Conservation (phyloP, 2,329 filamentous ascomycete genomes). For the Phialophora verrucosa region DNA sequence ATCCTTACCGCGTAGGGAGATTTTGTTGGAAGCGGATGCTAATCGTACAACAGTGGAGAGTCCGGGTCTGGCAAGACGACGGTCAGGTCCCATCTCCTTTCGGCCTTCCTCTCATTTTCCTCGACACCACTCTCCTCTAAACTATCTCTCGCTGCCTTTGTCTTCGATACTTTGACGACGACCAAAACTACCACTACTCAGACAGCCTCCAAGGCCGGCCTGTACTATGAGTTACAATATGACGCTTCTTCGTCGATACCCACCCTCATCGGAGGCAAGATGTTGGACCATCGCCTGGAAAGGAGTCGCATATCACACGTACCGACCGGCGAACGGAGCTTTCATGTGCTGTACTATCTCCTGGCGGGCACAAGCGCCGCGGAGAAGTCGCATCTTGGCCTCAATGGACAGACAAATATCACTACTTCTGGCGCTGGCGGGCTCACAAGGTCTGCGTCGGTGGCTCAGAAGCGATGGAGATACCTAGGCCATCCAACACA, state of each 20-base stretch:
- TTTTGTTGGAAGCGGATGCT: constrained; percentile 39
- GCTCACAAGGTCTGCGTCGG: constrained; percentile 61
- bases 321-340: constrained; percentile 94
- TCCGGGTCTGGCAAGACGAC: constrained; percentile 97
- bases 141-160: constrained; percentile 88
- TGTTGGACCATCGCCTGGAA: constrained; percentile 91
- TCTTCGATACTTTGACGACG: constrained; percentile 95
- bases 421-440: constrained; percentile 46
- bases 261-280: constrained; percentile 88
- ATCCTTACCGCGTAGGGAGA: not conserved
- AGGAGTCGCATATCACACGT: constrained; percentile 88
- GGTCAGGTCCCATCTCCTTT: constrained; percentile 83
- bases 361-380: constrained; percentile 87
- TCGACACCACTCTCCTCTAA: constrained; percentile 93
- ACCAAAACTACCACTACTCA: constrained; percentile 96
- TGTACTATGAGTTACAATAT: constrained; percentile 97
- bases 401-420: constrained; percentile 57
- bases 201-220: constrained; percentile 90
- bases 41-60: constrained; percentile 72
- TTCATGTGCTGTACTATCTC: constrained; percentile 94
- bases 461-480: constrained; percentile 83
- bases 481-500: constrained; percentile 96
- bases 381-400: constrained; percentile 83
- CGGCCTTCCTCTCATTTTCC: constrained; percentile 83
- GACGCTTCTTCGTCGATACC: constrained; percentile 87